Conservation (phyloP, 2,329 filamentous ascomycete species). For the Chaetomiaceae sp. region DNA sequence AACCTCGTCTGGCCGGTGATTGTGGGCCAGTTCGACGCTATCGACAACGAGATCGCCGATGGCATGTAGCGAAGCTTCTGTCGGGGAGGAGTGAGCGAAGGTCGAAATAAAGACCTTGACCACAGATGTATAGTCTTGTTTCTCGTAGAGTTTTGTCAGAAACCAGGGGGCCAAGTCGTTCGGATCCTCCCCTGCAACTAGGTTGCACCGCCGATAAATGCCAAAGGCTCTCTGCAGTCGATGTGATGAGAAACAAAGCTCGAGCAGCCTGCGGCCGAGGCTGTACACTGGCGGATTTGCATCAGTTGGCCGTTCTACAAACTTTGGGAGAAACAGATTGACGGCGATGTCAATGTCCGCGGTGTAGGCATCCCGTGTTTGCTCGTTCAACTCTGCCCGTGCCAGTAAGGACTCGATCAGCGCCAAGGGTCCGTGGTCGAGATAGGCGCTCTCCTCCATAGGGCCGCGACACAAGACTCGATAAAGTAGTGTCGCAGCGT, state of each 20-base stretch:
- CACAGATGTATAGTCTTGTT: conserved; percentile 31
- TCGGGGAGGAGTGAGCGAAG: conserved; percentile 29
- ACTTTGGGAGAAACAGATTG: conserved; percentile 32
- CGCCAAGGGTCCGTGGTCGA: conserved; percentile 34
- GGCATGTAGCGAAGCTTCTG: conserved; percentile 21
- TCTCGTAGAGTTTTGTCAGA: conserved; percentile 30
- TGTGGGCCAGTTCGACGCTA: conserved; percentile 31
- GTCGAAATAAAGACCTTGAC: conserved; percentile 35
- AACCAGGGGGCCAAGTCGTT: conserved; percentile 31
- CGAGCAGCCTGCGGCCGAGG: conserved; percentile 30
- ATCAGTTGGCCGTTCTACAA: conserved; percentile 22
- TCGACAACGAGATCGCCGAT: conserved; percentile 33
- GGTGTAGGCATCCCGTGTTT: neutral
- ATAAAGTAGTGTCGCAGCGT: conserved; percentile 33
- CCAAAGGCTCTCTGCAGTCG: conserved; percentile 23
- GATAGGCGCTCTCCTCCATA: conserved; percentile 34
- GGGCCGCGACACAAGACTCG: conserved; percentile 27
- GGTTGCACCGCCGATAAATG: conserved; percentile 34
- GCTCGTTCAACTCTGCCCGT: conserved; percentile 12
- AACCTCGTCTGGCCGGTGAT: conserved; percentile 29
- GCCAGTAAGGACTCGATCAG: conserved; percentile 32
- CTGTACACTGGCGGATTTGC: conserved; percentile 19
- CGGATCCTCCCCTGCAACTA: conserved; percentile 24
- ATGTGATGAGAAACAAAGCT: conserved; percentile 27
- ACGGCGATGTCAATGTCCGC: conserved; percentile 26